Base-by-base conservation (phyloP, 768 basidiomycete genomes). In the Leucocoprinus leucothites region DNA sequence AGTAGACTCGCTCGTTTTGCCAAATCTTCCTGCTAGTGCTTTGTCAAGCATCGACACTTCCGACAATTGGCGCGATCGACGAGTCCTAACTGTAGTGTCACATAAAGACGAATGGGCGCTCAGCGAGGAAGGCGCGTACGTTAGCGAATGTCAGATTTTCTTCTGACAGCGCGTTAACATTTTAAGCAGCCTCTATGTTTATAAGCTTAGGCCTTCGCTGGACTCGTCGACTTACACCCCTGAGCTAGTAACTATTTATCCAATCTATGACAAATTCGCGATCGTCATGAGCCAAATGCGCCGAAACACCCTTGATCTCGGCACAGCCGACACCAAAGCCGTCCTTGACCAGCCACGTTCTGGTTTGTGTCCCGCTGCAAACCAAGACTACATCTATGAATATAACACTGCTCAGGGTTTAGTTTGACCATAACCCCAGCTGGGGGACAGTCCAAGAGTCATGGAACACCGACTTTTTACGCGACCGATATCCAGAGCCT, bases 211-310 rank as follows among this genome's bases (percentile, higher is more conserved):
- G 48, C 38, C 65, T 47, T n/a, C 62, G 28, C 52, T 49, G 8
- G 57, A 62, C 57, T 69, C 60, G 18, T 51, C 55, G 13, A 48
- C 62, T 25, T 68, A 70, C 18, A 71, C 70, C 22, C 69, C 80
- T 35, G 68, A 76, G 18, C 69, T 83, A 8, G 72, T 82, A 55
- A 75, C 74, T 48, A 71, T 79, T 2, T 76, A 81, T n/a, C 85
- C 85, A 2, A 79, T 90, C 28, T 75, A 79, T 50, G 76, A 74
- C 9, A 67, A 73, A 31, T 82, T 87, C 61, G 69, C 74, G 3
- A 74, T 88, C 36, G 65, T 72, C 8, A 81, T 87, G 68, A 77
- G 83, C 1, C 86, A 89, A 63, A 72, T 77, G 38, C 72, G 69
- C 25, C 70, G 71, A 11, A 62, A 60, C 38, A 74, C 75, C 0